Base-by-base conservation (phyloP, 371 early-diverging fungal species). In the Nematocida parisii region DNA sequence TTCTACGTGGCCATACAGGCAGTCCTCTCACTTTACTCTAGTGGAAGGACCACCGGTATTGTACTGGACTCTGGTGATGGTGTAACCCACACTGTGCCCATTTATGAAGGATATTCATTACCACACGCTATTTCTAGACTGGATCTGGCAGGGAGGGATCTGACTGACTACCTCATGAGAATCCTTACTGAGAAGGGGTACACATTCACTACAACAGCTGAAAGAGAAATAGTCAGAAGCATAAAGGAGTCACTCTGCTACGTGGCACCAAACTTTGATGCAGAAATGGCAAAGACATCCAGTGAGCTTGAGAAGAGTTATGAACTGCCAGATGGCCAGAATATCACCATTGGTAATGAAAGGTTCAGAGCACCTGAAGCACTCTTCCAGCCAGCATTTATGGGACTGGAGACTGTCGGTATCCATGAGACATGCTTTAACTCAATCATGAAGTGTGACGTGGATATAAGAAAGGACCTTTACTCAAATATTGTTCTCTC, bases 51-150 rank as follows among this genome's bases (percentile, higher is more conserved):
- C 84, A 98, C 99, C 74, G 99, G 99, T 92, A 94, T 99, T 82
- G 98, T 99, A 72, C 91, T 98, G 64, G 99, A 99, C 89, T 97
- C 97, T 73, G 98, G 99, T 87, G 99, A 98, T 89, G 99, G 98
- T 93, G 98, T 98, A 75, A 92, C 96, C 84, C 98, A 98, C 91
- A 93, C 95, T 61, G 97, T 98, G 71, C 98, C 99, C 73, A 95
- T 99, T 86, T 97, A 96, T 89, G 98, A 99, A 90, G 99, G 99
- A 88, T 98, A 95, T 87, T 90, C 97, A 60, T 91, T 98, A 75
- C 97, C 98, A 83, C 91, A 91, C 86, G 97, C 98, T 83, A 96
- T 97, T 85, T 91, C 92, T 84, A 93, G 98, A 90, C 90, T 97
- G 75, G 97, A 99, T 87, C 84, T 91, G 39, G 92, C 92, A 80